phyloP scores from a whole-genome alignment of 768 basidiomycete species.

The Lanmaoa pseudosensibilis region DNA sequence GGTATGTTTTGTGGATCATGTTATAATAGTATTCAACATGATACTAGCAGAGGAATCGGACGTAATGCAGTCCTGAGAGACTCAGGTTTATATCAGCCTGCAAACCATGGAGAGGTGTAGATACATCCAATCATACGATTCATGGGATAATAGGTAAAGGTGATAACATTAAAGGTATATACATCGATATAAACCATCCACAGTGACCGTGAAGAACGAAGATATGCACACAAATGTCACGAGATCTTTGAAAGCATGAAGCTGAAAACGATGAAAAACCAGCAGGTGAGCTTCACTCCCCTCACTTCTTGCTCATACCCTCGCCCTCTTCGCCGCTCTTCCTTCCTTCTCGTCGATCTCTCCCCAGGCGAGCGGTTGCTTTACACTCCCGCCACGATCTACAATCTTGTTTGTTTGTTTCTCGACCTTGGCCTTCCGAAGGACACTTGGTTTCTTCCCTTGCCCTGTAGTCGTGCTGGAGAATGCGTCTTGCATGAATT shows the following conservation, averaged over 20 bases:
- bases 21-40: background rate
- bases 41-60: background rate
- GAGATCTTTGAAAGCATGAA: constrained; percentile 11
- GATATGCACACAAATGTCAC: background rate
- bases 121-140: background rate
- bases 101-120: background rate
- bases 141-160: background rate
- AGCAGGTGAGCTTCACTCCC: background rate
- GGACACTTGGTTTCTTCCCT: constrained; percentile 30
- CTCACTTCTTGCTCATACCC: constrained; percentile 2
- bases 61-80: background rate
- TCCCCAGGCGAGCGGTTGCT: constrained; percentile 61
- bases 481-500: constrained; percentile 18
- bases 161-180: background rate
- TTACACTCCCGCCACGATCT: background rate
- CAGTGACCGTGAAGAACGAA: constrained; percentile 17
- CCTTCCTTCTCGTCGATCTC: constrained; percentile 70
- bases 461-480: background rate
- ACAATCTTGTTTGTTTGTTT: constrained; percentile 1
- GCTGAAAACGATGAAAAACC: background rate
- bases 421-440: constrained; percentile 9
- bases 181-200: background rate
- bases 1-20: background rate
- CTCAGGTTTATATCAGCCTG: background rate
- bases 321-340: constrained; percentile 18